Evolutionary conservation across 2,329 filamentous ascomycete genomes (phyloP).

Genomic region (Colletotrichum trifolii): DNA sequence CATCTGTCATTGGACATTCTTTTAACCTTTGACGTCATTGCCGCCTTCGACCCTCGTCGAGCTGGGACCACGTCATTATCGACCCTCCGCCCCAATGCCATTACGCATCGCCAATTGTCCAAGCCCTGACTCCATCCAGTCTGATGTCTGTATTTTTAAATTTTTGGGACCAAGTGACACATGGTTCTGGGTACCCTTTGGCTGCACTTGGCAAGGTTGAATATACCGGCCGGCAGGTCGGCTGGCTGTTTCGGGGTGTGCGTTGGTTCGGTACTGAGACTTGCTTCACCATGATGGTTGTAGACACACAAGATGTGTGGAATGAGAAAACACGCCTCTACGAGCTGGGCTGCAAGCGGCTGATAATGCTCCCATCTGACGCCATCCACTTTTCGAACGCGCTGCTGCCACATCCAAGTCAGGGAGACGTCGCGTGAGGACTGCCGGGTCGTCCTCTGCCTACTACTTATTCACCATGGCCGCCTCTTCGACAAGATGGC

Average conservation of each 20-base stretch:
- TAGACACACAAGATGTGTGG: too few species aligned
- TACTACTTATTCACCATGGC: conserved; percentile 33
- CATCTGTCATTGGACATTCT: conserved; percentile 1
- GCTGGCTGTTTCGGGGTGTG: too few species aligned
- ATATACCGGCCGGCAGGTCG: too few species aligned
- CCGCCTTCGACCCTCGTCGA: neutral
- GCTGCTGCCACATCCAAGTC: neutral
- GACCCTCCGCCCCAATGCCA: conserved; percentile 19
- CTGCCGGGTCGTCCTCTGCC: neutral
- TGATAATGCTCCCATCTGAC: conserved; percentile 19
- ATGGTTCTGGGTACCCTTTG: too few species aligned
- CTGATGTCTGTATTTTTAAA: too few species aligned
- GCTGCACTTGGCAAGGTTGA: too few species aligned
- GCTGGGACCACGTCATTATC: conserved; percentile 36
- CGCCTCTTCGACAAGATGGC: neutral
- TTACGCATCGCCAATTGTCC: conserved; percentile 31
- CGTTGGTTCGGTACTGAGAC: too few species aligned
- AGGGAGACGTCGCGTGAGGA: too few species aligned
- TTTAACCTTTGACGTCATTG: conserved; percentile 26
- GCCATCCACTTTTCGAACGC: conserved; percentile 20
- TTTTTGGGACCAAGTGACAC: too few species aligned
- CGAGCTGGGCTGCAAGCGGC: neutral
- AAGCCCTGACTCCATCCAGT: neutral
- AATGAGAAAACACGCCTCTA: neutral
- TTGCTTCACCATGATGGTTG: too few species aligned